phyloP scores from a whole-genome alignment of 768 basidiomycete genomes.

The Auriscalpium vulgare region DNA sequence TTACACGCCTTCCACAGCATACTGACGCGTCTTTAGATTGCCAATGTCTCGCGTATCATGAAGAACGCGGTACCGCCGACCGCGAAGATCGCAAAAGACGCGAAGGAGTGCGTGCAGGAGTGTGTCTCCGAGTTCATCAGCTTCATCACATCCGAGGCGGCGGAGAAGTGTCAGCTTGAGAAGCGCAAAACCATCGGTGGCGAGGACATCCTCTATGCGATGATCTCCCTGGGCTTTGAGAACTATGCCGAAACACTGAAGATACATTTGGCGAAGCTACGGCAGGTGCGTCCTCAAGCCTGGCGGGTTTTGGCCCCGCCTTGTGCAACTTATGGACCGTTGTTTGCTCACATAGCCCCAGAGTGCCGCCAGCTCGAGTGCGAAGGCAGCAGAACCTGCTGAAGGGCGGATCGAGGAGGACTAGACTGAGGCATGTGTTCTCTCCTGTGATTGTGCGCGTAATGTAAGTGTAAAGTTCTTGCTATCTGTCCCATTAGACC shows the following conservation, averaged over 20 bases:
- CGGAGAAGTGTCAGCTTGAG: conserved; percentile 88
- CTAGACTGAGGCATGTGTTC: background rate
- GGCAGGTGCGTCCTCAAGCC: conserved; percentile 46
- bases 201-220: conserved; percentile 95
- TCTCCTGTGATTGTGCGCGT: background rate
- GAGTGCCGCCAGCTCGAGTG: conserved; percentile 9
- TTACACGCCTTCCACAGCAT: background rate
- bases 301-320: background rate
- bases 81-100: conserved; percentile 96
- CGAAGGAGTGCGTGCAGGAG: conserved; percentile 97
- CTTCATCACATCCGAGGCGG: conserved; percentile 96
- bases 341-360: conserved; percentile 10
- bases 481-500: background rate
- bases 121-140: conserved; percentile 97
- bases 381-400: conserved; percentile 8
- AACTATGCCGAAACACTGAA: conserved; percentile 90
- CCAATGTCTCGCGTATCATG: conserved; percentile 98
- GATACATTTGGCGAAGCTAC: conserved; percentile 85
- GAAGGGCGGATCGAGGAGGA: conserved; percentile 11
- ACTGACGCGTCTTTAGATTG: conserved; percentile 53
- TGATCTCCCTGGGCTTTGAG: conserved; percentile 88
- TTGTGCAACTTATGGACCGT: background rate
- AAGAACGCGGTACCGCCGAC: conserved; percentile 82
- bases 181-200: conserved; percentile 98
- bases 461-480: background rate